Evolutionary conservation across 345 rosid genomes (phyloP).

Genomic region (Populus tremula): DNA sequence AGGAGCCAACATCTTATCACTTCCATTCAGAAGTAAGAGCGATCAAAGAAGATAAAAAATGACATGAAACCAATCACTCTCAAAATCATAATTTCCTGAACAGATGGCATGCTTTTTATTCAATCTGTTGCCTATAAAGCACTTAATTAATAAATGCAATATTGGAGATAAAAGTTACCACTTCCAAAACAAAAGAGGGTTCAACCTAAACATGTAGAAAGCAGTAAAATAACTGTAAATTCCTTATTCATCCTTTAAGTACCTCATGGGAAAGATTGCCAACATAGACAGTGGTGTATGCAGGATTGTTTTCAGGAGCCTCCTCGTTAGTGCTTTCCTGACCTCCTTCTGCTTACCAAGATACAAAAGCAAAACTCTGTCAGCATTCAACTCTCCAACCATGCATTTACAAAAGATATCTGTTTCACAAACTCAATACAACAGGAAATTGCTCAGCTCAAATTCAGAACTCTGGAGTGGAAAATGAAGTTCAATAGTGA

Average conservation of each 20-base stretch:
- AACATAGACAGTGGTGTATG: constrained; percentile 89
- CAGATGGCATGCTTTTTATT: neutral
- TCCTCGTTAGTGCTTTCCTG: constrained; percentile 68
- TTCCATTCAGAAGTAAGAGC: neutral
- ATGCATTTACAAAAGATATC: neutral
- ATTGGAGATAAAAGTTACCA: neutral
- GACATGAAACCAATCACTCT: neutral
- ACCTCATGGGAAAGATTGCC: constrained; percentile 96
- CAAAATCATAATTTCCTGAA: neutral
- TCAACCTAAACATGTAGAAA: neutral
- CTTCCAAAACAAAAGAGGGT: neutral
- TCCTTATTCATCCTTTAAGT: constrained; percentile 3
- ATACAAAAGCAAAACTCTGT: neutral
- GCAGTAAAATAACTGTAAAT: neutral
- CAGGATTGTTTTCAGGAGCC: constrained; percentile 89
- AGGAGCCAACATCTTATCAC: neutral
- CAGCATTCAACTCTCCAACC: neutral
- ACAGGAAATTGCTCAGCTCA: neutral
- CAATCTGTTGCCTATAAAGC: neutral
- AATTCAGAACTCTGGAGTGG: neutral
- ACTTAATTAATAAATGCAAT: neutral
- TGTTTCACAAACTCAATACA: neutral
- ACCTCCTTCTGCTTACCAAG: constrained; percentile 74
- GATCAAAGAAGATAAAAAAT: neutral
- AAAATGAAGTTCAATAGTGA: neutral